These are phyloP conservation scores for Hypoxylon sp. DNA, from an alignment of 2,329 filamentous ascomycete species.

Conservation along the genomic window DNA sequence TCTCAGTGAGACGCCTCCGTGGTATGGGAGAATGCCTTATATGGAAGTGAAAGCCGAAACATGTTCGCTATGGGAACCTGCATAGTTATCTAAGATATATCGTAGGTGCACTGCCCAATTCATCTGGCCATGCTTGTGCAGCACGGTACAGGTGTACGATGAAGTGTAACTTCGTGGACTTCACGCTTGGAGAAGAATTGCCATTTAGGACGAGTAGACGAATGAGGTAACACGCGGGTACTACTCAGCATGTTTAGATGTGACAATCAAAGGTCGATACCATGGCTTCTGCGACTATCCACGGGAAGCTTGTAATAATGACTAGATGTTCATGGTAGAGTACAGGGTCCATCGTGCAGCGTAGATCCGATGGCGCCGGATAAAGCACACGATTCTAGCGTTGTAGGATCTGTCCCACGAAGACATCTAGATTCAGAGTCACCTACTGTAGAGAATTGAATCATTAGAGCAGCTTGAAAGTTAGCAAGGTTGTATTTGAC, in stretches of 20 bases:
- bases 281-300: background rate
- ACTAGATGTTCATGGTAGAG: constrained; percentile 3
- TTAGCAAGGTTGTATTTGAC: background rate
- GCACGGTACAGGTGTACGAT: constrained; percentile 15
- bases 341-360: constrained; percentile 6
- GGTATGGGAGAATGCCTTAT: constrained; percentile 32
- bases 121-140: background rate
- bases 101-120: background rate
- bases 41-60: constrained; percentile 42
- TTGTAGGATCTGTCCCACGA: constrained; percentile 17
- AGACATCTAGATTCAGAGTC: constrained; percentile 9
- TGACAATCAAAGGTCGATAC: background rate
- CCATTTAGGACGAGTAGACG: constrained; percentile 13
- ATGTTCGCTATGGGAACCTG: constrained; percentile 11
- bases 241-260: background rate
- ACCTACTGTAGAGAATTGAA: background rate
- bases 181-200: constrained; percentile 9
- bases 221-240: constrained; percentile 3
- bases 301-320: background rate
- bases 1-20: constrained; percentile 42
- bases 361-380: background rate
- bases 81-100: constrained; percentile 15
- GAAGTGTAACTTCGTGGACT: constrained; percentile 8
- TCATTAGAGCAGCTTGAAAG: background rate
- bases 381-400: background rate